These are phyloP conservation scores for Maudiozyma turicensis DNA, from an alignment of 805 yeast genomes.

Conservation along the genomic window DNA sequence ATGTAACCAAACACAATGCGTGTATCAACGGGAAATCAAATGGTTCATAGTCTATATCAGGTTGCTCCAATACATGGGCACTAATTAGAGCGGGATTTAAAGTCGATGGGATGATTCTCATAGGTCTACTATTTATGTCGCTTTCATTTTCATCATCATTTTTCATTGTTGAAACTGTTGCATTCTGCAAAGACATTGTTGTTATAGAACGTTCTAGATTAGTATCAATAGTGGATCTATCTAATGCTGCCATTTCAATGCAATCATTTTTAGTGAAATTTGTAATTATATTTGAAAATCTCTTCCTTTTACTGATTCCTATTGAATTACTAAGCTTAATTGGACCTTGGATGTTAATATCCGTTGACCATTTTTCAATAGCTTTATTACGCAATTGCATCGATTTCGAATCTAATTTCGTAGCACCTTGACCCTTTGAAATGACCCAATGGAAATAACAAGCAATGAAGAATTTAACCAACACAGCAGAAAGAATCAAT, in stretches of 20 bases:
- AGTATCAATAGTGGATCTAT: background rate
- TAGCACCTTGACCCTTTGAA: constrained; percentile 74
- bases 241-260: background rate
- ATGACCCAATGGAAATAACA: constrained; percentile 83
- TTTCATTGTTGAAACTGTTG: background rate
- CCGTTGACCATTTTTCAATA: constrained; percentile 82
- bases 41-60: constrained; percentile 81
- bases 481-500: constrained; percentile 73
- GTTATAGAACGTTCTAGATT: background rate
- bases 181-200: background rate
- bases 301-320: too few species aligned
- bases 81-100: constrained; percentile 52
- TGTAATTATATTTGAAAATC: background rate
- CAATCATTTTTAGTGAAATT: background rate
- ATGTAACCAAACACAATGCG: constrained; percentile 70
- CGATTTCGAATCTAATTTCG: constrained; percentile 44
- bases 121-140: too few species aligned
- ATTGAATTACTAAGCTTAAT: constrained; percentile 22
- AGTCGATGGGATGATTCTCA: constrained; percentile 17
- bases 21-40: constrained; percentile 73
- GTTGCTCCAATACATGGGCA: constrained; percentile 84
- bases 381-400: constrained; percentile 54
- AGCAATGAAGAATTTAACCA: constrained; percentile 72
- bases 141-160: background rate
- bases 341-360: constrained; percentile 42